Base-by-base conservation (phyloP, 257 asterid species). In the Buddleja alternifolia region DNA sequence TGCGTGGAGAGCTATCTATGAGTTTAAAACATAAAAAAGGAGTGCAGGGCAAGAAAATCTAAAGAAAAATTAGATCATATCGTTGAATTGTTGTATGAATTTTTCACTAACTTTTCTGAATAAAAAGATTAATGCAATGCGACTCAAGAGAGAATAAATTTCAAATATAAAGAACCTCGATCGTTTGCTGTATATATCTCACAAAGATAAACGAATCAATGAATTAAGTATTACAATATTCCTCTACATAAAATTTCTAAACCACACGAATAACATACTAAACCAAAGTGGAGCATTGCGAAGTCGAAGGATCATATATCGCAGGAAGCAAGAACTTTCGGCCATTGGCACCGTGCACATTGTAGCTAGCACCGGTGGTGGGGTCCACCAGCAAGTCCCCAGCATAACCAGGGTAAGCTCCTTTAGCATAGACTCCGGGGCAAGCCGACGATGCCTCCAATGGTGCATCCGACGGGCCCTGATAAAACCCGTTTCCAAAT, bases 361-460 rank as follows among this genome's bases (percentile, higher is more conserved):
- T 90, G 56, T 82, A 90, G 76, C 97, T 90, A 4, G 90, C 97
- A 12, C 95, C 97, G 0, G 73, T 87, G 0, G 85, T 79, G 0
- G 59, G 39, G 42, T 90, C 97, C 63, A 82, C 87, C 76, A 84
- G 66, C 74, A 90, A 20, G 40, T 87, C 68, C 4, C 96, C 96
- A 0, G 96, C 86, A 11, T 87, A 90, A 0, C 95, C 97, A 0
- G 97, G 95, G 57, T 90, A 90, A 0, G 97, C 95, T 3, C 95
- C 95, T 9, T 85, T 88, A 0, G 79, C 97, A 10, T 90, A 90
- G 0, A 90, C 85, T 17, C 97, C 97, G 0, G 93, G 81, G 56
- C 97, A 90, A 45, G 95, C 97, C 11, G 95, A 75, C 0, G 93
- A 74, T 0, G 95, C 97, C 37, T 90, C 97, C 12, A 90, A 23